phyloP scores from a whole-genome alignment of 2,329 filamentous ascomycete species.

The Fusarium marasasianum region DNA sequence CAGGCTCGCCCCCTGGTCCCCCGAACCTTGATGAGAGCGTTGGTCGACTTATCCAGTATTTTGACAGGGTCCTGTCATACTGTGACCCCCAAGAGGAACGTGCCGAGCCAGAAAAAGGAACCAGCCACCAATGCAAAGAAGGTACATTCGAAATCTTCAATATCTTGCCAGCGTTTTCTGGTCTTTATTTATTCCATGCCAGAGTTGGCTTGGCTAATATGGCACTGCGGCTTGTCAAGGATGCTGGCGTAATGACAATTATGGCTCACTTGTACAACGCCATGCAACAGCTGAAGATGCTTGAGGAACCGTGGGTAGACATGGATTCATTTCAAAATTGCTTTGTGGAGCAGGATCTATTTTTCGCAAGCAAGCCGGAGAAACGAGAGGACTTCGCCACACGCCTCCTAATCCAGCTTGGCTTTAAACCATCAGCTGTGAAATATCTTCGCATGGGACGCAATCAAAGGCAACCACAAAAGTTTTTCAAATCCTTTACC shows the following conservation, averaged over 20 bases:
- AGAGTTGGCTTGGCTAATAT: not conserved
- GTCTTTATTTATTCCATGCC: not conserved
- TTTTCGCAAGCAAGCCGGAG: not conserved
- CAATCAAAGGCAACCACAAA: fast-evolving
- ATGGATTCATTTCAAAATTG: not conserved
- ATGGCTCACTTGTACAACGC: conserved; percentile 2
- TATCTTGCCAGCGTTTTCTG: not conserved
- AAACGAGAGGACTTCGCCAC: not conserved
- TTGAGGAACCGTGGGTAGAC: not conserved
- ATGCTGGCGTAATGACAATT: not conserved
- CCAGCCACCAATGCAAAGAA: not conserved
- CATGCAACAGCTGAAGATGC: not conserved
- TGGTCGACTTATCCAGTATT: not conserved
- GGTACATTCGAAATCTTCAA: not conserved
- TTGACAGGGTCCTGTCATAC: not conserved
- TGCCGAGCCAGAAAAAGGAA: not conserved
- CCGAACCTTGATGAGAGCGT: not conserved
- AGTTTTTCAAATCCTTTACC: not conserved
- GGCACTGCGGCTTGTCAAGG: not conserved
- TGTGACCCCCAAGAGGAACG: not conserved
- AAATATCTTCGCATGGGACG: not conserved
- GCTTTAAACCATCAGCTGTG: not conserved
- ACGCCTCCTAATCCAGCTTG: not conserved
- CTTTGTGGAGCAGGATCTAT: not conserved
- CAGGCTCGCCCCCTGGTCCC: not conserved